Base-by-base conservation (phyloP, 2,329 filamentous ascomycete species). In the Pseudonectria foliicola region DNA sequence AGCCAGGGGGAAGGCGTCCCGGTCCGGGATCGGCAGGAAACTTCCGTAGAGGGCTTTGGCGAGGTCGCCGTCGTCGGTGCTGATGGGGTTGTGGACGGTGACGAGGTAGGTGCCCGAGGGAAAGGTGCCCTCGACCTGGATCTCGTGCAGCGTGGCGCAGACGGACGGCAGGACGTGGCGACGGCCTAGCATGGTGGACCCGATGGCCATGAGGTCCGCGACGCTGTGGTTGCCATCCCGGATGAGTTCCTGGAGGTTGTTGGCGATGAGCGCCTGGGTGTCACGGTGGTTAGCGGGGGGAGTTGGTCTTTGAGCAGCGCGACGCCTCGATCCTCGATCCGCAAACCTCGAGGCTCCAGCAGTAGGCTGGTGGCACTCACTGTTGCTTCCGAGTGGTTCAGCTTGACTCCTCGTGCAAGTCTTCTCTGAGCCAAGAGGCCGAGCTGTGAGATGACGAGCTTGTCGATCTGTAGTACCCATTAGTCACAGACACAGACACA, bases 121-220 rank as follows among this genome's bases (percentile, higher is more conserved):
- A 56, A 96, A 96, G 2, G 89, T 96, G 40, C 90, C 90, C 63
- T 96, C 90, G 46, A 96, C 85, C 70, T 93, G 87, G 49, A 96
- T 75, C 64, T 94, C 84, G 39, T 77, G 72, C 28, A 96, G 75
- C 3, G 85, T 88, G 27, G 75, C 71, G 39, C 82, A 76, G 15
- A 95, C 90, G 10, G 82, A 80, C 14, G 90, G 88, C 28, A 87
- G 71, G 40, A 96, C 90, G 61, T 96, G 90, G 24, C 90, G 84
- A 8, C 90, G 84, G 44, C 90, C 90, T 3, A 96, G 83, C 81
- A 96, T 89, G 35, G 85, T 90, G 51, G 85, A 80, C 50, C 90
- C 90, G 44, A 95, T 76, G 42, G 78, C 70, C 89, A 96, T 96
- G 56, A 96, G 85, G 60, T 95, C 88, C 26, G 89, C 82, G 35